Conservation (phyloP, 208 protist genomes). For the Kentomonas sorsogonicus region DNA sequence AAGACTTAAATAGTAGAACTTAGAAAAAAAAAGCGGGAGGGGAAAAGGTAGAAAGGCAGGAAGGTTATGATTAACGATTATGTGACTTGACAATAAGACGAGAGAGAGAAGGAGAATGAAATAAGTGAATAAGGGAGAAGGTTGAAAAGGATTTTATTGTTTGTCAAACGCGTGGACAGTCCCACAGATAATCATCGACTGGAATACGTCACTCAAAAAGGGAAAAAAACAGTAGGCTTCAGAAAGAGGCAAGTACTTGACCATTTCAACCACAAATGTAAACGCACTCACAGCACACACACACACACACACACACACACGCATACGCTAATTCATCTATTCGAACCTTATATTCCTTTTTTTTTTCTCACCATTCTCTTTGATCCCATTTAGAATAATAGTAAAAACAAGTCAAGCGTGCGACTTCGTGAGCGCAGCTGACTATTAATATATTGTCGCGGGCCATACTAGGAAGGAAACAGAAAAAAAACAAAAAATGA, state of each 20-base stretch:
- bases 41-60: not conserved
- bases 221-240: constrained; percentile 9
- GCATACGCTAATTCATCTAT: not conserved
- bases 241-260: constrained; percentile 10
- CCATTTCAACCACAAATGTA: not conserved
- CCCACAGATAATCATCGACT: too few species aligned
- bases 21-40: constrained; percentile 11
- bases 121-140: constrained; percentile 2
- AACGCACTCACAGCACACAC: not conserved
- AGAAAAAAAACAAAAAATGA: constrained; percentile 12
- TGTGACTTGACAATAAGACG: constrained; percentile 10
- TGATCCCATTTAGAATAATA: too few species aligned
- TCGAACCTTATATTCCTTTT: too few species aligned
- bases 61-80: too few species aligned
- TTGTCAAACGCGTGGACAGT: not conserved
- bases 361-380: too few species aligned
- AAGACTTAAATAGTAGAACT: not conserved
- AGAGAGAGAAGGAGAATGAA: constrained; percentile 13
- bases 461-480: too few species aligned
- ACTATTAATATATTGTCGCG: too few species aligned
- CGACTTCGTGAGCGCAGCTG: too few species aligned
- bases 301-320: constrained; percentile 4
- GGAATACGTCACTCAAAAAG: constrained; percentile 1
- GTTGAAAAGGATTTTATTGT: constrained; percentile 1
- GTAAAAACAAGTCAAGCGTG: too few species aligned